phyloP scores from a whole-genome alignment of 352 stramenopile genomes.

The Pythium vanterpoolii region DNA sequence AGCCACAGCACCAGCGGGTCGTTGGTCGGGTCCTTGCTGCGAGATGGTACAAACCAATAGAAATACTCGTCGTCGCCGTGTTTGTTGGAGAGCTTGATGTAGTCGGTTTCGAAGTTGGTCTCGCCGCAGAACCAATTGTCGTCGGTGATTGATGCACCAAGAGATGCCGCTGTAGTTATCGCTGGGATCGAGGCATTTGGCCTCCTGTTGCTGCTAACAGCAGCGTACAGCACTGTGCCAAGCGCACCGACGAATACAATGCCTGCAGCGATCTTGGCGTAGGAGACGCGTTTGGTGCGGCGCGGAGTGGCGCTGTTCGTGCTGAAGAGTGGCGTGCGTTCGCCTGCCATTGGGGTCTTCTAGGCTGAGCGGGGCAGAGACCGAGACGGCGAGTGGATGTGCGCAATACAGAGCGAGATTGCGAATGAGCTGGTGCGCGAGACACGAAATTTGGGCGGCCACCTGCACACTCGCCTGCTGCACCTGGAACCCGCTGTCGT shows the following conservation, averaged over 20 bases:
- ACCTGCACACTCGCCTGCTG: too few species aligned
- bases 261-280: slow-evolving; percentile 17
- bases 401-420: too few species aligned
- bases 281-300: slow-evolving; percentile 9
- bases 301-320: slow-evolving; percentile 2
- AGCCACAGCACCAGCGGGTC: slow-evolving; percentile 56
- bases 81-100: slow-evolving; percentile 46
- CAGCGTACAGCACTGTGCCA: slow-evolving; percentile 10
- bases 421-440: too few species aligned
- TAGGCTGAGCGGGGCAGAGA: neutral
- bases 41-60: slow-evolving; percentile 59
- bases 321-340: slow-evolving; percentile 22
- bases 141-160: slow-evolving; percentile 18
- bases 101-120: slow-evolving; percentile 38
- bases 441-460: too few species aligned
- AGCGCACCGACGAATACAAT: slow-evolving; percentile 3
- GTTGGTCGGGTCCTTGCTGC: slow-evolving; percentile 20
- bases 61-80: slow-evolving; percentile 55
- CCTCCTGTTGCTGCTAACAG: neutral
- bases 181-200: neutral
- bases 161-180: neutral
- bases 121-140: slow-evolving; percentile 31
- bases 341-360: slow-evolving; percentile 8
- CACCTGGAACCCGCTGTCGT: too few species aligned
- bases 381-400: neutral